These are phyloP conservation scores for Marasmius tenuissimus DNA, from an alignment of 1,284 basidiomycete species.

Conservation along the genomic window DNA sequence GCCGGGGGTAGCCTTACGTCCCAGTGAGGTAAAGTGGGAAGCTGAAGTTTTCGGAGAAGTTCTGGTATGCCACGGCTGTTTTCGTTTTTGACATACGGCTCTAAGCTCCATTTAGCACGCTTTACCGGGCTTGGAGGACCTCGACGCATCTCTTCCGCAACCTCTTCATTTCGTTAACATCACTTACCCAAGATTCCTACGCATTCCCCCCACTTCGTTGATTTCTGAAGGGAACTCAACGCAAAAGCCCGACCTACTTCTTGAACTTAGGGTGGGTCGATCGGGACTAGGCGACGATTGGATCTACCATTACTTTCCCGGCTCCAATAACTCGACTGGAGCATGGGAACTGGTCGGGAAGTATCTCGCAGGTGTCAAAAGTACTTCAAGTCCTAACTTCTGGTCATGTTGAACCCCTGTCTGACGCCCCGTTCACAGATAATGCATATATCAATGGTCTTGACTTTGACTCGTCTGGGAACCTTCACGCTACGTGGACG, in stretches of 20 bases:
- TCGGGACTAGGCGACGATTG: slow-evolving; percentile 44
- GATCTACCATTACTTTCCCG: slow-evolving; percentile 38
- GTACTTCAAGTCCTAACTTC: too few species aligned
- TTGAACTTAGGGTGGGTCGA: slow-evolving; percentile 40
- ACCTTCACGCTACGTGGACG: slow-evolving; percentile 40
- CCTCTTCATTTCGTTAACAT: slow-evolving; percentile 32
- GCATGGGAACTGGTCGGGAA: slow-evolving; percentile 35
- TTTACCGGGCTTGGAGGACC: slow-evolving; percentile 35
- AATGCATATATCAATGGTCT: slow-evolving; percentile 47
- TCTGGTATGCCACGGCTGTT: not conserved
- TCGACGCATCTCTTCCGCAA: slow-evolving; percentile 28
- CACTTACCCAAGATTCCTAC: slow-evolving; percentile 39
- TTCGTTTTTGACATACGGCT: slow-evolving; percentile 22
- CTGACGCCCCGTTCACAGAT: slow-evolving; percentile 22
- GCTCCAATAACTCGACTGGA: not conserved
- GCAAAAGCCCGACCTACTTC: slow-evolving; percentile 27
- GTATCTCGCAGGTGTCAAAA: slow-evolving; percentile 23
- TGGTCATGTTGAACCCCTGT: not conserved
- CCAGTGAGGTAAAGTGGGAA: slow-evolving; percentile 14
- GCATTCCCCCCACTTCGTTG: not conserved
- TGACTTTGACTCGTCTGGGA: slow-evolving; percentile 35
- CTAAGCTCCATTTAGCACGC: slow-evolving; percentile 28
- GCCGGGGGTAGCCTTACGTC: slow-evolving; percentile 30
- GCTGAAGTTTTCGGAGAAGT: slow-evolving; percentile 6
- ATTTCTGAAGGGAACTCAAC: slow-evolving; percentile 3